Percentiles rank a stretch among this genome's conserved stretches.
These are phyloP conservation scores for Fusarium clavum DNA, from an alignment of 2,329 filamentous ascomycete species.

Conservation along the genomic window DNA sequence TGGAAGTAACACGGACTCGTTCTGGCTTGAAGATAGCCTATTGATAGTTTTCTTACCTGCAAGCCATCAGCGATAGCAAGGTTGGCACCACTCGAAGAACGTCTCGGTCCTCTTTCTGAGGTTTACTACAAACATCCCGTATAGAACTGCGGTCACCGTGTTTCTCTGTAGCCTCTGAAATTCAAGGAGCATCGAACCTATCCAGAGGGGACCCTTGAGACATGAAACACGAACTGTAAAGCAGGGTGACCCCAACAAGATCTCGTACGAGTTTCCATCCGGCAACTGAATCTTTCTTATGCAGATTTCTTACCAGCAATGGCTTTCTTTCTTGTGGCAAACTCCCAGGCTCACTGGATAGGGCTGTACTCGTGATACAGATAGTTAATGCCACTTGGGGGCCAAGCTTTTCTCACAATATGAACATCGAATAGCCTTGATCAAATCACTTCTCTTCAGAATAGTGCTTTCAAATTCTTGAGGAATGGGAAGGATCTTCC, in stretches of 20 bases:
- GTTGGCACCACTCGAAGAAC: not conserved
- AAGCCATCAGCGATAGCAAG: conserved; percentile 1
- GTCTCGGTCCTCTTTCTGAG: not conserved
- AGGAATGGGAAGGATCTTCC: not conserved
- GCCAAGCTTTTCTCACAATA: not conserved
- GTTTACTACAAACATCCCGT: conserved; percentile 1
- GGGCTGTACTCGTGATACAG: not conserved
- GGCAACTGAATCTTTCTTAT: not conserved
- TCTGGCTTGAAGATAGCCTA: conserved; percentile 10
- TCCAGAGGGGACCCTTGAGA: conserved; percentile 10
- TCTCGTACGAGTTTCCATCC: not conserved
- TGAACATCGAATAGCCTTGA: not conserved
- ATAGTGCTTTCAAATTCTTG: not conserved
- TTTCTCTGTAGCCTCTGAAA: conserved; percentile 3
- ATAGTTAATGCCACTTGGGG: not conserved
- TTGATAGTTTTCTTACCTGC: not conserved
- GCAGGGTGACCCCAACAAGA: not conserved
- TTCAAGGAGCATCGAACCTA: conserved; percentile 11
- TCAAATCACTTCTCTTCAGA: not conserved
- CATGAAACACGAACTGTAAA: not conserved
- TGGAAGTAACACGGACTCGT: conserved; percentile 3
- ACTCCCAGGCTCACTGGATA: conserved; percentile 14
- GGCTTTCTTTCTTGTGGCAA: conserved; percentile 7
- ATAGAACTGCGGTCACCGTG: conserved; percentile 21
- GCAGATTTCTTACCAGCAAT: not conserved